Evolutionary conservation across 192 early-diverging fungal species (phyloP), one percentile per base, ranked within the genome.

Genomic region (Coemansia sp.): DNA sequence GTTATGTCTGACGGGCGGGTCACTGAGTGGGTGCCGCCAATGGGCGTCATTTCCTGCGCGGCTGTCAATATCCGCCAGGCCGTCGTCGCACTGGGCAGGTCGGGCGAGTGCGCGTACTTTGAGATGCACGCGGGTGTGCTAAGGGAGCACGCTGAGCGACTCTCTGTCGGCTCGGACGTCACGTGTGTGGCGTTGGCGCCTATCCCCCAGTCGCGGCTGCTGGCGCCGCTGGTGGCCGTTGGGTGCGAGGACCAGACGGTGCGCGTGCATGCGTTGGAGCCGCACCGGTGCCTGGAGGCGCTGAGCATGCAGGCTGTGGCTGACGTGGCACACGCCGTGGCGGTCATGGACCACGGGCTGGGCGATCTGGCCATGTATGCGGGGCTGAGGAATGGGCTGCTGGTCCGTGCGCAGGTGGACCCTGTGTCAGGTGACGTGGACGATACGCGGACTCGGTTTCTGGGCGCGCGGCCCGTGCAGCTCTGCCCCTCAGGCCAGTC

Each of bases 161-260:
- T 91, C 51, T 88, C 89, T 55, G 90, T 92, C 74, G 83, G 86
- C 10, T 82, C 88, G 22, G 86, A 87, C 27, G 84, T 95, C 31
- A 88, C 90, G 5, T 88, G 91, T 45, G 64, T 98, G 42, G 89
- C 92, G 17, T 80, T 99, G 68, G 88, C 93, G 6, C 87, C 88
- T 5, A 87, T 97, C 34, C 91, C 94, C 10, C 84, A 85, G 32
- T 93, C 93, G 34, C 86, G 93, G 9, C 86, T 85, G 44, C 73
- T 91, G 17, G 85, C 89, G 38, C 84, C 86, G 29, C 96, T 95
- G 70, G 84, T 93, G 81, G 93, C 98, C 1, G 94, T 93, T 10
- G 98, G 95, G 22, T 97, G 93, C 74, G 90, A 85, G 56, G 98
- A 99, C 74, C 85, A 87, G 65, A 96, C 98, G 1, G 95, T 99